These are phyloP conservation scores for Phyllosticta capitalensis DNA, from an alignment of 2,329 filamentous ascomycete species.

Conservation along the genomic window DNA sequence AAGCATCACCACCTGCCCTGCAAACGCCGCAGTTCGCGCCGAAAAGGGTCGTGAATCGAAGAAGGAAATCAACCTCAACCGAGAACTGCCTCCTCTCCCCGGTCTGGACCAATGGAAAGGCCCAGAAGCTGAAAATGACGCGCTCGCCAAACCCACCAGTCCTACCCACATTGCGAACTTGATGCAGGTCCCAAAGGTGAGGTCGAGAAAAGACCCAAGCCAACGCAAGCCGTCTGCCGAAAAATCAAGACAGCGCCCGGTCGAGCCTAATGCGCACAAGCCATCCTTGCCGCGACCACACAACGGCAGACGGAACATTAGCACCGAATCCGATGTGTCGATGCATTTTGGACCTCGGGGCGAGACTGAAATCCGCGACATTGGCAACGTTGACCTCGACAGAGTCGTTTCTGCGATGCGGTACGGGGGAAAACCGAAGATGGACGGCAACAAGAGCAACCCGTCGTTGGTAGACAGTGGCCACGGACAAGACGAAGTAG, in stretches of 20 bases:
- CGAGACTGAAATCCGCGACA: not conserved
- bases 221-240: constrained; percentile 4
- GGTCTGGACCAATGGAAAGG: constrained; percentile 33
- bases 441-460: constrained; percentile 15
- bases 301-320: not conserved
- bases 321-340: not conserved
- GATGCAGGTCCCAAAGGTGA: constrained; percentile 10
- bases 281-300: not conserved
- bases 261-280: not conserved
- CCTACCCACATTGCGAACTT: constrained; percentile 13
- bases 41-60: constrained; percentile 19
- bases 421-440: constrained; percentile 15
- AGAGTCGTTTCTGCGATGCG: constrained; percentile 19
- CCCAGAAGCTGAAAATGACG: constrained; percentile 12
- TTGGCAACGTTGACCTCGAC: not conserved
- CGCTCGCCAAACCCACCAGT: constrained; percentile 4
- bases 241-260: not conserved
- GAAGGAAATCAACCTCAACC: constrained; percentile 34
- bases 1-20: constrained; percentile 17
- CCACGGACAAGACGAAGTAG: constrained; percentile 8
- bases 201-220: not conserved
- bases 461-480: constrained; percentile 7
- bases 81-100: constrained; percentile 39
- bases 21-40: constrained; percentile 14
- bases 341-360: not conserved